These are phyloP conservation scores for Penicillium manginii DNA, from an alignment of 495 filamentous ascomycete species.

Conservation along the genomic window DNA sequence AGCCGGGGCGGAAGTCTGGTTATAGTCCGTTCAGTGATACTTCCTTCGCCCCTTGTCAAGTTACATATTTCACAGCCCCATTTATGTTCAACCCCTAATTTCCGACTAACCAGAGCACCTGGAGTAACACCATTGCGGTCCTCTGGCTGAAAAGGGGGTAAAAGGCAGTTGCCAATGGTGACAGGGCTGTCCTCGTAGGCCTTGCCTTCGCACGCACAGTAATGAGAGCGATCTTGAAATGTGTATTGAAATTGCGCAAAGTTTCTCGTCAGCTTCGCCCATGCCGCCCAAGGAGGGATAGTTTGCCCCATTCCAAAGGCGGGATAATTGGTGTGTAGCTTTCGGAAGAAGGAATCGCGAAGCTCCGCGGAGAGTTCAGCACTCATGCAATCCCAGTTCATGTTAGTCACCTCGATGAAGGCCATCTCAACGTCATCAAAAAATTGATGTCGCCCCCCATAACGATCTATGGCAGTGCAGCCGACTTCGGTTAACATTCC, in stretches of 20 bases:
- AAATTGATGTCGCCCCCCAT: slow-evolving; percentile 8
- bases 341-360: slow-evolving; percentile 26
- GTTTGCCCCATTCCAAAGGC: slow-evolving; percentile 11
- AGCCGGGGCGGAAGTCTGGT: slow-evolving; percentile 36
- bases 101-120: background rate
- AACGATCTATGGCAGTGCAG: slow-evolving; percentile 41
- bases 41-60: background rate
- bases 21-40: slow-evolving; percentile 9
- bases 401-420: slow-evolving; percentile 38
- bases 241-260: slow-evolving; percentile 33
- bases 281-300: slow-evolving; percentile 23
- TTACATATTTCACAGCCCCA: background rate
- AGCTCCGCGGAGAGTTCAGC: slow-evolving; percentile 15
- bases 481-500: slow-evolving; percentile 43
- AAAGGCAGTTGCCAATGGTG: slow-evolving; percentile 9
- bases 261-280: slow-evolving; percentile 26
- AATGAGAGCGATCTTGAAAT: slow-evolving; percentile 8
- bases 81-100: background rate
- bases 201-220: slow-evolving; percentile 12
- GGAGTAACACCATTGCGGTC: slow-evolving; percentile 6
- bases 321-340: slow-evolving; percentile 10
- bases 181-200: background rate
- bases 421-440: slow-evolving; percentile 30
- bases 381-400: slow-evolving; percentile 38
- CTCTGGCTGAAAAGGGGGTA: background rate